Evolutionary conservation across 2,329 filamentous ascomycete species (phyloP), one percentile per base, ranked within the genome.

Genomic region (Fusarium pilosicola): DNA sequence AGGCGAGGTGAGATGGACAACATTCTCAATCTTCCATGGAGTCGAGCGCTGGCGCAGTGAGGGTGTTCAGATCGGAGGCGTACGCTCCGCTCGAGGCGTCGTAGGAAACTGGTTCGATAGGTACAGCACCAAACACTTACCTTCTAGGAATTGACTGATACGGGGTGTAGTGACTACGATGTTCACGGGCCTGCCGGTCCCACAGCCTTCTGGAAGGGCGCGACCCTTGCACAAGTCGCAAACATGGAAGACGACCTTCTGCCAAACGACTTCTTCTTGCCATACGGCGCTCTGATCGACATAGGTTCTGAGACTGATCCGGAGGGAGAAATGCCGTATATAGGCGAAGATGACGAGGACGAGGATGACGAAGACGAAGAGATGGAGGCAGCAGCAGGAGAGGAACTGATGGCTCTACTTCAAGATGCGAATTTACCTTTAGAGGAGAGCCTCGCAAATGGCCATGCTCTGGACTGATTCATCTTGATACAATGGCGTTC

Each of bases 101-200:
- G 78, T 94, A 5, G 93, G 93, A 1, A 91, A 90, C 58, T 96
- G 93, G 93, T 95, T 94, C 76, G 92, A 94, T 76, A 91, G 90
- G 89, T 91, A 83, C 69, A 84, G 77, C 32, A 15, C n/a, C 17
- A 32, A 15, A 12, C 32, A 32, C 24, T 28, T 32, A 17, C 12
- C 44, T 46, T 6, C 22, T 26, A 12, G n/a, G 12, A 39, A 26
- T n/a, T 10, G 7, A 39, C 66, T 70, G 28, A 70, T 62, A 17
- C 12, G n/a, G 17, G 24, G 3, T 46, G 12, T 11, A 90, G 89
- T 75, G 89, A 94, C 79, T 91, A 89, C 75, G 90, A 93, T 70
- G 80, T 84, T 2, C 88, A 91, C 74, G 93, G 93, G 0, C 93
- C 93, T 0, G 92, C 88, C 5, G 93, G 93, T 0, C 93, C 93